Conservation (phyloP, 495 filamentous ascomycete genomes). For the Aeminium ludgeri region DNA sequence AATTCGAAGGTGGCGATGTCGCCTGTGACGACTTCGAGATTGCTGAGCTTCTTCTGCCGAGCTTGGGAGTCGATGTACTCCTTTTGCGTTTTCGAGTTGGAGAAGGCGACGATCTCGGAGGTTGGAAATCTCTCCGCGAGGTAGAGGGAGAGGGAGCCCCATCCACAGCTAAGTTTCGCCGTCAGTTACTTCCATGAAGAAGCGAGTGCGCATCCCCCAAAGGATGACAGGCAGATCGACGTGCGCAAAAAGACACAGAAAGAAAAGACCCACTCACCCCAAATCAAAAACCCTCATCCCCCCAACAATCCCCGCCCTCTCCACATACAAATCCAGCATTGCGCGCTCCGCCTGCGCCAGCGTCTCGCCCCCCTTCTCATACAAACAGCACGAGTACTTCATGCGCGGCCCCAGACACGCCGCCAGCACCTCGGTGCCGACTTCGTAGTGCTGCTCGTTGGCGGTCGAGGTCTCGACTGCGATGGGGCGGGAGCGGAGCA, state of each 20-base stretch:
- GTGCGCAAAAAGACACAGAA: too few species aligned
- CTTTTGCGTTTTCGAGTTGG: slow-evolving; percentile 48
- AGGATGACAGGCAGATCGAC: too few species aligned
- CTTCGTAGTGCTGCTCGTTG: slow-evolving; percentile 53
- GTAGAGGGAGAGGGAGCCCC: slow-evolving; percentile 46
- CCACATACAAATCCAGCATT: slow-evolving; percentile 44
- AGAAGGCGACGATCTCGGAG: slow-evolving; percentile 43
- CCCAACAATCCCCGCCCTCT: slow-evolving; percentile 36
- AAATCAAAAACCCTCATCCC: slow-evolving; percentile 46
- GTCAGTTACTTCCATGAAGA: not conserved
- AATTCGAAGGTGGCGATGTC: slow-evolving; percentile 46
- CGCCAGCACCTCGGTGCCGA: slow-evolving; percentile 39
- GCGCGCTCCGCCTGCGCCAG: slow-evolving; percentile 44
- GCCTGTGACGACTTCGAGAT: slow-evolving; percentile 43
- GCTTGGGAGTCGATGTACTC: slow-evolving; percentile 42
- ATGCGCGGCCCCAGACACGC: slow-evolving; percentile 43
- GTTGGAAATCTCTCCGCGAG: slow-evolving; percentile 43
- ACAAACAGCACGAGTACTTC: slow-evolving; percentile 47
- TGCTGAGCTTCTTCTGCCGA: slow-evolving; percentile 33
- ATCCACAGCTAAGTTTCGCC: slow-evolving; percentile 35
- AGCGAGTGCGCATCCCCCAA: too few species aligned
- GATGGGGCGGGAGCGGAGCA: slow-evolving; percentile 37
- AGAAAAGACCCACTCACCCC: slow-evolving; percentile 33
- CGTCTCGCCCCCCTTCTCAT: slow-evolving; percentile 37
- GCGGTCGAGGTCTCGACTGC: slow-evolving; percentile 44